Conservation (phyloP, 2,329 filamentous ascomycete species). For the Fusarium oxysporum region DNA sequence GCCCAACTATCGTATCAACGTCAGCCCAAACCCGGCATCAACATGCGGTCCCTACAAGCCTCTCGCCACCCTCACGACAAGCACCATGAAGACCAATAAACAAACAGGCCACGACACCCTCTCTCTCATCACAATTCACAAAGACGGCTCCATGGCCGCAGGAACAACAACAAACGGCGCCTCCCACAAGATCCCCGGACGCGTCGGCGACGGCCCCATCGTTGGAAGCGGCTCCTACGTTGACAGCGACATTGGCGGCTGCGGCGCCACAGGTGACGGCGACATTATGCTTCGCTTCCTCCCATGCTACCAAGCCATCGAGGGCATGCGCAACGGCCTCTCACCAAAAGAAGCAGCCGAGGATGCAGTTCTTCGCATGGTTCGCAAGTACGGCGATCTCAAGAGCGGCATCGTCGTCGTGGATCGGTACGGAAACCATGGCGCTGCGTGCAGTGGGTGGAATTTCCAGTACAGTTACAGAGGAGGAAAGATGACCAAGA, state of each 20-base stretch:
- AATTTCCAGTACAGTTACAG: slow-evolving; percentile 65
- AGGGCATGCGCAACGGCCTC: slow-evolving; percentile 63
- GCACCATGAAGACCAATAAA: neutral
- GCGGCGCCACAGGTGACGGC: slow-evolving; percentile 67
- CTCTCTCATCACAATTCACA: slow-evolving; percentile 61
- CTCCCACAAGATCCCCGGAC: slow-evolving; percentile 64
- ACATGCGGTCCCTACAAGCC: slow-evolving; percentile 63
- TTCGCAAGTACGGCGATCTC: slow-evolving; percentile 59
- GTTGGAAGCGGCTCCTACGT: slow-evolving; percentile 66
- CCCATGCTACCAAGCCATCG: slow-evolving; percentile 68
- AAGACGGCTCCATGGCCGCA: slow-evolving; percentile 61
- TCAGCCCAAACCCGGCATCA: slow-evolving; percentile 55
- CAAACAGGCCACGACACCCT: slow-evolving; percentile 64
- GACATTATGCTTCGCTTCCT: slow-evolving; percentile 69
- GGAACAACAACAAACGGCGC: slow-evolving; percentile 68
- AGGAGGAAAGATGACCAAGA: slow-evolving; percentile 59
- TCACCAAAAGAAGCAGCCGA: slow-evolving; percentile 60
- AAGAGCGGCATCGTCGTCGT: slow-evolving; percentile 64
- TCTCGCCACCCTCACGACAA: neutral
- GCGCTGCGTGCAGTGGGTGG: slow-evolving; percentile 65
- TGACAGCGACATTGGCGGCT: slow-evolving; percentile 64
- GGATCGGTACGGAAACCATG: slow-evolving; percentile 60
- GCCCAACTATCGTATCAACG: slow-evolving; percentile 63
- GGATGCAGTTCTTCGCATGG: slow-evolving; percentile 63
- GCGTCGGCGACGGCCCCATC: slow-evolving; percentile 67